phyloP scores from a whole-genome alignment of 176 grass and related monocot species.

The Coix lacrymajobi region DNA sequence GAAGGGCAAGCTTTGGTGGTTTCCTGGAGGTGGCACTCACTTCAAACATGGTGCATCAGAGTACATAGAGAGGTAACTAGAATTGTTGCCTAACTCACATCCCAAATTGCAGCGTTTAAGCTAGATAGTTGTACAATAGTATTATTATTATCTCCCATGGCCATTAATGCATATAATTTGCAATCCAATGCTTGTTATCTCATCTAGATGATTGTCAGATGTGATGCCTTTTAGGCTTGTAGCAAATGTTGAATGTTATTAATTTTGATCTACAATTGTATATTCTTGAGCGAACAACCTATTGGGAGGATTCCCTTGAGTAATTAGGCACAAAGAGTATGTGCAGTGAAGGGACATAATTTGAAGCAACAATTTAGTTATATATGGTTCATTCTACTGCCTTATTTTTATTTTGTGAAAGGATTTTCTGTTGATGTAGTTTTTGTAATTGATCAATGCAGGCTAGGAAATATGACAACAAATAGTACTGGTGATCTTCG shows the following conservation, averaged over 20 bases:
- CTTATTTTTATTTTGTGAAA: constrained; percentile 7
- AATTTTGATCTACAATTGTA: background rate
- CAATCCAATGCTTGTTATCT: constrained; percentile 15
- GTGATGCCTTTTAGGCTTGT: background rate
- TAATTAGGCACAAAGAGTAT: background rate
- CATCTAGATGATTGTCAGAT: background rate
- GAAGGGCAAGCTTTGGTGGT: constrained; percentile 92
- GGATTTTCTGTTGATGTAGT: background rate
- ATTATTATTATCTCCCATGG: background rate
- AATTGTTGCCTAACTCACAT: background rate
- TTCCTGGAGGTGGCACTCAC: constrained; percentile 95
- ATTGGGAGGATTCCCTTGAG: background rate
- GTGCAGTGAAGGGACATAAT: background rate
- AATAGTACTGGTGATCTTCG: constrained; percentile 76
- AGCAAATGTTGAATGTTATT: background rate
- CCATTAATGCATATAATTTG: background rate
- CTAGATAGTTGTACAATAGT: background rate
- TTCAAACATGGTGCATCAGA: constrained; percentile 91
- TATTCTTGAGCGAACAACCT: background rate
- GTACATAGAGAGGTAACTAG: constrained; percentile 83
- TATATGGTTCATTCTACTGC: background rate
- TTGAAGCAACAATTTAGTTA: background rate
- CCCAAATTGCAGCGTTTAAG: background rate
- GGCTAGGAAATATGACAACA: constrained; percentile 91
- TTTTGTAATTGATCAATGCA: constrained; percentile 36